phyloP scores from a whole-genome alignment of 2,329 filamentous ascomycete species.

The Venturia oleaginea region DNA sequence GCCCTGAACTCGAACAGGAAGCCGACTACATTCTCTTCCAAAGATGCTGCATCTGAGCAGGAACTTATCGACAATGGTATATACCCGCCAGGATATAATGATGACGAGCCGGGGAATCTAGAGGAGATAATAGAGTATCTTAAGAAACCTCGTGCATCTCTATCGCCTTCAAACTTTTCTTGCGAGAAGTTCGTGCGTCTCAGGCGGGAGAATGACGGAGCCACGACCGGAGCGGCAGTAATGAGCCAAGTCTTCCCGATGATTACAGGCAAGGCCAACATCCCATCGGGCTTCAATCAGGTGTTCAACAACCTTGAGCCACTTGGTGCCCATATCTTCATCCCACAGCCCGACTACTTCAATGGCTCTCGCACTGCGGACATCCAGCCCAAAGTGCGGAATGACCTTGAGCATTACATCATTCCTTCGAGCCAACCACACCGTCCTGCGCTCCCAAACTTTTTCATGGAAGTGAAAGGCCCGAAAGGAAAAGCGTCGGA shows the following conservation, averaged over 20 bases:
- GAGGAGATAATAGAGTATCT: slow-evolving; percentile 16
- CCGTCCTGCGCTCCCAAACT: too few species aligned
- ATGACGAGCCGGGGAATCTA: slow-evolving; percentile 16
- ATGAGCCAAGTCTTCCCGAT: slow-evolving; percentile 14
- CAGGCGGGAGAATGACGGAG: slow-evolving; percentile 16
- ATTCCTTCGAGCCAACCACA: too few species aligned
- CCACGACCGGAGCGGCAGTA: slow-evolving; percentile 13
- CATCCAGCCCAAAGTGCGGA: slow-evolving; percentile 11
- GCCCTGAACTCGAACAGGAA: slow-evolving; percentile 15
- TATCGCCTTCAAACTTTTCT: slow-evolving; percentile 17
- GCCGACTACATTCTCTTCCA: slow-evolving; percentile 14
- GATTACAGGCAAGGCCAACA: slow-evolving; percentile 12
- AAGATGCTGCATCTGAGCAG: slow-evolving; percentile 16
- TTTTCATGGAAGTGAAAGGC: too few species aligned
- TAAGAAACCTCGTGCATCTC: slow-evolving; percentile 15
- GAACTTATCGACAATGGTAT: slow-evolving; percentile 14
- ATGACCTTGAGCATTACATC: too few species aligned
- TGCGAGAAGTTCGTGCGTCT: slow-evolving; percentile 18
- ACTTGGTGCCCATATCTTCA: slow-evolving; percentile 7
- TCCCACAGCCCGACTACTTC: slow-evolving; percentile 15
- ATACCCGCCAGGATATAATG: slow-evolving; percentile 9
- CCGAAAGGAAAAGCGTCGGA: too few species aligned
- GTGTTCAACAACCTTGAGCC: slow-evolving; percentile 15
- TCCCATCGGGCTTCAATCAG: slow-evolving; percentile 14
- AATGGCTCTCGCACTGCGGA: slow-evolving; percentile 13